Base-by-base conservation (phyloP, 106 monocot genomes). In the Allium sativum region DNA sequence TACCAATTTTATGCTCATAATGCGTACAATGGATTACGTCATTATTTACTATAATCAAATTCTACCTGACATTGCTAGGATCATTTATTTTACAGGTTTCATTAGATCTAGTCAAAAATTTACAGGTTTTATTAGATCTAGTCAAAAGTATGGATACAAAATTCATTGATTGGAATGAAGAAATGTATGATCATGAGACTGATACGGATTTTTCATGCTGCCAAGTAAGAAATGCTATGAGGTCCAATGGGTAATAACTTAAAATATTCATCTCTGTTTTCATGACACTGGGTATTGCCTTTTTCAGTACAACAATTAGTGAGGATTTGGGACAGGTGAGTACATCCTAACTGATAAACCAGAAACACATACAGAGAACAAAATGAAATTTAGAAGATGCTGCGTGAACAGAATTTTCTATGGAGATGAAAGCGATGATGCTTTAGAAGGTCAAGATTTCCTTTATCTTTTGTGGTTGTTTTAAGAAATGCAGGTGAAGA, bases 151-250 rank as follows among this genome's bases (percentile, higher is more conserved):
- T 91, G 56, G 90, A 90, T 80, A 90, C 96, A 60, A 96, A 82
- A 73, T 96, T 96, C 62, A 91, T 96, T 72, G 96, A 96, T 62
- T 96, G 96, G 96, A 90, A 96, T 74, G 90, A 87, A 63, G 79
- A 90, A 62, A 96, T 96, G 84, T 91, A 84, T 84, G 96, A 96
- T 82, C 73, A 56, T 8, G 90, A 87, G 43, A 81, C 90, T 53
- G 76, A 72, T 42, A 87, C 84, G 9, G n/a, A 61, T 73, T 72
- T 67, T 90, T 51, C 84, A 96, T 84, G 90, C 87, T 47, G 78
- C 96, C 62, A 96, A 88, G 96, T 96, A 77, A 56, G 77, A 21
- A 40, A 61, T 10, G 8, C 47, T 47, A 8, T 58, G 18, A 20
- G 15, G 10, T 62, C 41, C 10, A 61, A 7, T 8, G 19, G 17